A percentile compares a stretch with the other conserved stretches of the same genome.
Conservation (phyloP, 2,329 filamentous ascomycete species). For the Camillea tinctor region DNA sequence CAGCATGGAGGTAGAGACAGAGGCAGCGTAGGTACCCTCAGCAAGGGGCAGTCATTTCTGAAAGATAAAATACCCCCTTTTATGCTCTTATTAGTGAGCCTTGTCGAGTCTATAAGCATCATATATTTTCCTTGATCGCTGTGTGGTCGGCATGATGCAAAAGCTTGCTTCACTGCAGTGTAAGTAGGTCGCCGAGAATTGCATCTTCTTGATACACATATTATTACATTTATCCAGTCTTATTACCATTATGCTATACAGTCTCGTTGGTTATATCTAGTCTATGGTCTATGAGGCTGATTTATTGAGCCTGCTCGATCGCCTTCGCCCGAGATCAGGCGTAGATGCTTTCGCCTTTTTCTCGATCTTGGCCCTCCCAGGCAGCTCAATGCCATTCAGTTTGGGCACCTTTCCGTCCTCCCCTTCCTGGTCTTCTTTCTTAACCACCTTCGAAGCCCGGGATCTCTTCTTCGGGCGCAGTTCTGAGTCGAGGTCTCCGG, state of each 20-base stretch:
- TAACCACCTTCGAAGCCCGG: slow-evolving; percentile 17
- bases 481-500: slow-evolving; percentile 12
- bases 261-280: neutral
- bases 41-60: neutral
- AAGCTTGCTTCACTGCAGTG: too few species aligned
- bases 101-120: too few species aligned
- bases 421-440: slow-evolving; percentile 26
- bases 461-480: slow-evolving; percentile 22
- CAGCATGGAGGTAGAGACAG: neutral
- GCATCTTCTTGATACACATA: too few species aligned
- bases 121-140: too few species aligned
- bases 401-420: slow-evolving; percentile 16
- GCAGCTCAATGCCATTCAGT: slow-evolving; percentile 3
- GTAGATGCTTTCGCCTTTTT: slow-evolving; percentile 16
- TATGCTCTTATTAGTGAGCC: neutral
- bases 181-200: too few species aligned
- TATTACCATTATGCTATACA: neutral
- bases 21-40: neutral
- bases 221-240: too few species aligned
- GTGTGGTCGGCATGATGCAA: too few species aligned
- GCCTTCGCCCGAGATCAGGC: slow-evolving; percentile 21
- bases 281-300: slow-evolving; percentile 6
- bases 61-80: neutral
- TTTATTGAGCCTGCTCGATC: slow-evolving; percentile 27
- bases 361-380: slow-evolving; percentile 23